phyloP scores from a whole-genome alignment of 306 rosid species.

The Hylodesmum podocarpum region DNA sequence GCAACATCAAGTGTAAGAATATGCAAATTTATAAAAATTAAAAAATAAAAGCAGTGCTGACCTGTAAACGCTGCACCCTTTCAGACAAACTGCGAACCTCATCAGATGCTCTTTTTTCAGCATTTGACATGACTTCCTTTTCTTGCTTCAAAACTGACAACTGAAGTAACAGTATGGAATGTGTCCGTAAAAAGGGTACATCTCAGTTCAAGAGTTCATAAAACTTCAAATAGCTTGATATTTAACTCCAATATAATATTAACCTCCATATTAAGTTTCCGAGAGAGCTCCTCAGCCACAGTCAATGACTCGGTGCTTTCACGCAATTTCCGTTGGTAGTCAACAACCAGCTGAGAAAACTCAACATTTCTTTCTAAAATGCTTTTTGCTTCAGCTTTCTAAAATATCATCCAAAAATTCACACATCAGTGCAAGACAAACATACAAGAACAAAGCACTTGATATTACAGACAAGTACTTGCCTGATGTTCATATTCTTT shows the following conservation, averaged over 20 bases:
- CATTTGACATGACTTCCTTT: constrained; percentile 81
- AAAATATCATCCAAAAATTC: constrained; percentile 27
- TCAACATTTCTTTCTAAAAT: constrained; percentile 79
- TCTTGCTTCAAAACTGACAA: constrained; percentile 66
- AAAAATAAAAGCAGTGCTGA: constrained; percentile 19
- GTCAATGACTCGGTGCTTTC: constrained; percentile 78
- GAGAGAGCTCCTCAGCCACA: constrained; percentile 66
- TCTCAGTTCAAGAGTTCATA: neutral
- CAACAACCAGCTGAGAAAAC: constrained; percentile 79
- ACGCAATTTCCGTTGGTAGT: constrained; percentile 82
- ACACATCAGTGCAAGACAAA: constrained; percentile 8
- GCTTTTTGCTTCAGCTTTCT: constrained; percentile 74
- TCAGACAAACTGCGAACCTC: constrained; percentile 82
- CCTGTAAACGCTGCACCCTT: constrained; percentile 88
- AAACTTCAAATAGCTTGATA: neutral
- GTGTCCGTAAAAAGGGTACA: constrained; percentile 8
- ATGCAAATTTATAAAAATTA: neutral
- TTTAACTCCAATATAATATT: neutral
- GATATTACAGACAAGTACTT: constrained; percentile 12
- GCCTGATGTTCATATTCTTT: constrained; percentile 86
- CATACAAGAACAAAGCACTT: neutral
- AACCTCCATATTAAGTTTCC: constrained; percentile 88
- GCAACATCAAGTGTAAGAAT: constrained; percentile 43
- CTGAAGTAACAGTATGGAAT: constrained; percentile 38
- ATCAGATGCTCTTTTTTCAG: constrained; percentile 87